Evolutionary conservation across 257 asterid genomes (phyloP).

Genomic region (Forsythia suspensa): DNA sequence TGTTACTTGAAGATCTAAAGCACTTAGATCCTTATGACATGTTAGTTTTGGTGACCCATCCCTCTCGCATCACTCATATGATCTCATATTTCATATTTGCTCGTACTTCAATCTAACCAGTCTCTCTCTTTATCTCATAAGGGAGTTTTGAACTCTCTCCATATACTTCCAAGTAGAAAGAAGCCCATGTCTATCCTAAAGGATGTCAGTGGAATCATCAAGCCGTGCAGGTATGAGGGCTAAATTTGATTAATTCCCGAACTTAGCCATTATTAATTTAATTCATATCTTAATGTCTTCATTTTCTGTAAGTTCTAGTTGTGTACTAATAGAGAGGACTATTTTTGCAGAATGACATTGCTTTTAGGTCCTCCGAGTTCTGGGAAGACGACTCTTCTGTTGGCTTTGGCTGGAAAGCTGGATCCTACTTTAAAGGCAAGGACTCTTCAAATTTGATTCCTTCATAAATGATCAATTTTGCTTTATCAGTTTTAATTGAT

Average conservation of each 20-base stretch:
- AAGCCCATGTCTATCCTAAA: constrained; percentile 46
- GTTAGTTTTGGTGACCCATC: not conserved
- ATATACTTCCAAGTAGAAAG: constrained; percentile 47
- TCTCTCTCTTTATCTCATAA: not conserved
- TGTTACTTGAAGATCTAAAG: no score
- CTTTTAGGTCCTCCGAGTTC: constrained; percentile 78
- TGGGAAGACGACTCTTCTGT: constrained; percentile 67
- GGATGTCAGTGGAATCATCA: constrained; percentile 63
- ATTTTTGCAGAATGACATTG: constrained; percentile 48
- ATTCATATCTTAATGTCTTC: not conserved
- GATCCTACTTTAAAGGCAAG: constrained; percentile 52
- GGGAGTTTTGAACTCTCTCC: constrained; percentile 33
- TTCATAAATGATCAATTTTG: not conserved
- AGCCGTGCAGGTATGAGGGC: constrained; percentile 46
- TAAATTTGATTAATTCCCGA: not conserved
- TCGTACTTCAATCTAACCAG: not conserved
- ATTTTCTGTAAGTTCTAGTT: not conserved
- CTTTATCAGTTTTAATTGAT: constrained; percentile 6
- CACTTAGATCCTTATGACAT: no score
- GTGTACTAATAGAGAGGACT: not conserved
- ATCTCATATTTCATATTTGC: not conserved
- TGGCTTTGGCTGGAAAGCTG: constrained; percentile 73
- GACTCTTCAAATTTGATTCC: not conserved
- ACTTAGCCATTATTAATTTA: not conserved
- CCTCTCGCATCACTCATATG: not conserved